phyloP scores from a whole-genome alignment of 305 asterid species.

The Rubia occidens region DNA sequence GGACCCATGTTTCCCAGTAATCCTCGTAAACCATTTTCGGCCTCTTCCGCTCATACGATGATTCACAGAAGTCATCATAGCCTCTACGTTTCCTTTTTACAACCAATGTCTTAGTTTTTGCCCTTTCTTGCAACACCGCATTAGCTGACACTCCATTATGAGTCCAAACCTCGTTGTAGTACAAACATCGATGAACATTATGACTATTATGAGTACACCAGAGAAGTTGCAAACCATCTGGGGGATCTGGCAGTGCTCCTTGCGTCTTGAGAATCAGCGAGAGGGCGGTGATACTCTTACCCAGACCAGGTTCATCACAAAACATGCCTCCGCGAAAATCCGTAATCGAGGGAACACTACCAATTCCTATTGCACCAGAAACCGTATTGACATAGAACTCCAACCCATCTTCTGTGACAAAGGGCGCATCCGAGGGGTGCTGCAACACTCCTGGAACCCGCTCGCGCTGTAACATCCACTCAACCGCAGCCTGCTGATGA shows the following conservation, averaged over 20 bases:
- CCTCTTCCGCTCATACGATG: constrained; percentile 30
- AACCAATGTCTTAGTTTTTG: constrained; percentile 25
- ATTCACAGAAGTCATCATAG: constrained; percentile 28
- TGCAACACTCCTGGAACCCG: constrained; percentile 40
- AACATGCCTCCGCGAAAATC: constrained; percentile 94
- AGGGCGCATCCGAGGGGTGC: constrained; percentile 65
- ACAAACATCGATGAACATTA: constrained; percentile 38
- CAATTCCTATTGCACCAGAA: constrained; percentile 63
- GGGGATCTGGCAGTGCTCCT: constrained; percentile 73
- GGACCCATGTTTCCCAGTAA: constrained; percentile 71
- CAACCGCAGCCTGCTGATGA: constrained; percentile 92
- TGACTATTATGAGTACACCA: constrained; percentile 68
- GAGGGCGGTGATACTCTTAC: constrained; percentile 88
- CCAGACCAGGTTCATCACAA: constrained; percentile 98
- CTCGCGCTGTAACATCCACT: constrained; percentile 94
- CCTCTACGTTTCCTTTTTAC: constrained; percentile 34
- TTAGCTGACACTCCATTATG: constrained; percentile 22
- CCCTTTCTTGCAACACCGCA: constrained; percentile 27
- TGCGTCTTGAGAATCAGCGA: constrained; percentile 78
- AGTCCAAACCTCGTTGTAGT: constrained; percentile 55
- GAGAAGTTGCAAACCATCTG: constrained; percentile 45
- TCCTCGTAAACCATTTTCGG: constrained; percentile 26
- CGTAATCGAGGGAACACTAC: constrained; percentile 42
- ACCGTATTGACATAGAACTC: constrained; percentile 50
- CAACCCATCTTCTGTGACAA: constrained; percentile 63